These are phyloP conservation scores for Adansonia grandidieri DNA, from an alignment of 441 rosid species.

Conservation along the genomic window DNA sequence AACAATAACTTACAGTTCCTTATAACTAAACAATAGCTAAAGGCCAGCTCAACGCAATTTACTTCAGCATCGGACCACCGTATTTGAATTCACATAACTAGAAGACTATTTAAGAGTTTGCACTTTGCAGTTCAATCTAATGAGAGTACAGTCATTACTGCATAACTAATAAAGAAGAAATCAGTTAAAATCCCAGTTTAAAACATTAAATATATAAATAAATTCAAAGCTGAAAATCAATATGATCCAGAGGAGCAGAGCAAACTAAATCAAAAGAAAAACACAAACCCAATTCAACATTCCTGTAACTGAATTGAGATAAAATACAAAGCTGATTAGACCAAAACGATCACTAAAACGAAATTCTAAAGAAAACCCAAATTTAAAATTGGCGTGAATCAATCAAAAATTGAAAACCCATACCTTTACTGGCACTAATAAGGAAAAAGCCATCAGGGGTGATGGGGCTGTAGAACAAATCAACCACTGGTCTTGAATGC, in stretches of 20 bases:
- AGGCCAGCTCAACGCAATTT: not conserved
- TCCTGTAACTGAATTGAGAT: not conserved
- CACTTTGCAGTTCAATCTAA: conserved; percentile 16
- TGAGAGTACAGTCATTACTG: conserved; percentile 5
- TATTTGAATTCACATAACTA: not conserved
- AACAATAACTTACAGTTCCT: conserved; percentile 13
- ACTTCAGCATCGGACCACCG: not conserved
- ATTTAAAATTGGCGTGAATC: not conserved
- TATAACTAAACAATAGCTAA: conserved; percentile 2
- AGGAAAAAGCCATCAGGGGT: conserved; percentile 97
- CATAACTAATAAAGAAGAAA: not conserved
- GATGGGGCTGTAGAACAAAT: conserved; percentile 83
- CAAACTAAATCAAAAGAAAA: conserved; percentile 12
- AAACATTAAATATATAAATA: not conserved
- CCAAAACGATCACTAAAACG: conserved; percentile 3
- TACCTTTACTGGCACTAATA: conserved; percentile 96
- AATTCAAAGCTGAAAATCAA: conserved; percentile 10
- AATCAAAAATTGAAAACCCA: not conserved
- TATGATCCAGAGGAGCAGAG: not conserved
- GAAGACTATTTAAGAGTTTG: not conserved
- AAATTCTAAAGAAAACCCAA: not conserved
- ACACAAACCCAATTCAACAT: conserved; percentile 13
- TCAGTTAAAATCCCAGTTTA: not conserved
- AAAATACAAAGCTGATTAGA: not conserved
- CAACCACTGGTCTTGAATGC: conserved; percentile 98